phyloP scores from a whole-genome alignment of 2,329 filamentous ascomycete genomes.

The Macroventuria anomochaeta region DNA sequence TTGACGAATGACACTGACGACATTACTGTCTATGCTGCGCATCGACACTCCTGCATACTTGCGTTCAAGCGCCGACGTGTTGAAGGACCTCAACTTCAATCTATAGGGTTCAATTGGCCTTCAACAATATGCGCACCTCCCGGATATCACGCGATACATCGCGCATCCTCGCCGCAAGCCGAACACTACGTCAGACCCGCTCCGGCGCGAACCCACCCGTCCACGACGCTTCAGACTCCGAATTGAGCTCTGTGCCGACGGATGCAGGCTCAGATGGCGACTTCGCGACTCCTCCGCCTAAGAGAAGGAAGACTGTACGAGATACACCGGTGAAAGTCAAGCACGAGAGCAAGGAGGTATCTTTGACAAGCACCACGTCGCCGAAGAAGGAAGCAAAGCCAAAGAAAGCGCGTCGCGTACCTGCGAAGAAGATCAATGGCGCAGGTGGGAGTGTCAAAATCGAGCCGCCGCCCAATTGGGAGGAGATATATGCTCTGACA shows the following conservation, averaged over 20 bases:
- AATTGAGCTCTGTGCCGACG: constrained; percentile 40
- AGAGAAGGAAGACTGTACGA: constrained; percentile 56
- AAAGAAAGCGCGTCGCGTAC: constrained; percentile 47
- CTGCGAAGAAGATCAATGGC: constrained; percentile 43
- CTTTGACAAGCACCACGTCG: constrained; percentile 29
- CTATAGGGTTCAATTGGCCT: not conserved
- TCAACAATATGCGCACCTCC: constrained; percentile 44
- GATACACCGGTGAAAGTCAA: constrained; percentile 44
- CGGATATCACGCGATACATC: constrained; percentile 48
- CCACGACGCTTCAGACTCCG: constrained; percentile 39
- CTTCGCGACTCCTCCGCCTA: constrained; percentile 37
- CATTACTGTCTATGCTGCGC: constrained; percentile 10
- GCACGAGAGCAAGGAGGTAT: constrained; percentile 23
- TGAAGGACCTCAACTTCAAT: not conserved
- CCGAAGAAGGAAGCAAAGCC: constrained; percentile 33
- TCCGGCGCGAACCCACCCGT: constrained; percentile 31
- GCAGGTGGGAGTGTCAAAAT: constrained; percentile 50
- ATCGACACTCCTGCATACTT: not conserved
- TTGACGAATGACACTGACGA: constrained; percentile 9
- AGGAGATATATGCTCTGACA: constrained; percentile 77
- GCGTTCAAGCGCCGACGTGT: not conserved
- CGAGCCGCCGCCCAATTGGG: constrained; percentile 79
- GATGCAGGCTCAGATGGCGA: constrained; percentile 35
- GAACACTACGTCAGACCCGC: constrained; percentile 43
- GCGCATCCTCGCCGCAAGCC: constrained; percentile 40